Base-by-base conservation (phyloP, 345 rosid species). In the Pelargonium nanum region DNA sequence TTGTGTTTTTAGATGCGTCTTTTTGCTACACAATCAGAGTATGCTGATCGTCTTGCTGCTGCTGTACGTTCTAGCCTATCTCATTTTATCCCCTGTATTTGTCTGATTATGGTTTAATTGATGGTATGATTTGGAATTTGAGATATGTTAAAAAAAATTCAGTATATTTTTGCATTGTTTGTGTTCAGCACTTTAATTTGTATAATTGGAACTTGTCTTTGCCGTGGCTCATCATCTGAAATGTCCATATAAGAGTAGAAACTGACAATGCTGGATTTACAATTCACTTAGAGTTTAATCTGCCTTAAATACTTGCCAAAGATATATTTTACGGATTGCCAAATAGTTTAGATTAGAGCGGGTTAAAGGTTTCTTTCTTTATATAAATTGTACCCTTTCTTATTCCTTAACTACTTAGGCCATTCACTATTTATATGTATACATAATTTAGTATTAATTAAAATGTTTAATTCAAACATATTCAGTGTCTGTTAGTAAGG, bases 11-110 rank as follows among this genome's bases (percentile, higher is more conserved):
- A 93, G 94, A 76, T 89, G 84, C 80, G 87, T 59, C 91, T 94
- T 66, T 94, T 86, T 60, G 67, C 83, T 6, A 82, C 93, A 23
- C 97, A 88, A 73, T 86, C 89, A 0, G 75, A 90, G 71, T 90
- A 85, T 45, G 84, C 91, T 0, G 96, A 87, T 82, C 83, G 88
- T 57, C 81, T 94, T 22, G 82, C 89, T 40, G 63, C 81, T 53
- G 96, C 95, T 55, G 98, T 81, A 65, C 53, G 90, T 72, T 26
- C 24, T 19, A 40, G 57, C 19, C 51, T 7, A 0, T 58, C 12
- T 48, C 25, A 1, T 25, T 62, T 53, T 12, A 24, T 53, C 24
- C n/a, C 12, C 45, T 34, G 45, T 15, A 34, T 34, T 34, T 15
- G 13, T 15, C 12, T 5, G 6, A 34, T 10, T 34, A 15, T 34